Conservation (phyloP, 1,139 yeast species). For the Diutina mesorugosa region DNA sequence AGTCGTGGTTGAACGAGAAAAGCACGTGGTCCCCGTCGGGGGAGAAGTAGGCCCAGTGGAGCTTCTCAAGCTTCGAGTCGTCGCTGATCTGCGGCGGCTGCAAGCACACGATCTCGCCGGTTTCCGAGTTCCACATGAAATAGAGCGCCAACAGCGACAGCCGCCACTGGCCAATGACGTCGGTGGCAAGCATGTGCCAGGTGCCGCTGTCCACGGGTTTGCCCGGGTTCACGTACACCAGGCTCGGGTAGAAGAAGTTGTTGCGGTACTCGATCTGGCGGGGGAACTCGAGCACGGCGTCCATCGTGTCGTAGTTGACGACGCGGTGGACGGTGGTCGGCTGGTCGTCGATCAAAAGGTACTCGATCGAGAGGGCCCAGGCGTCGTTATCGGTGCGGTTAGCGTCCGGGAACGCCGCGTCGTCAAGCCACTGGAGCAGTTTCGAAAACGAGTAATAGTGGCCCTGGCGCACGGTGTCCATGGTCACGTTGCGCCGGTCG, state of each 20-base stretch:
- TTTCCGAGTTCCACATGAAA: conserved; percentile 33
- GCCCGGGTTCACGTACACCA: conserved; percentile 22
- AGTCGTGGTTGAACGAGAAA: conserved; percentile 51
- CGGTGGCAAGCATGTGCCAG: conserved; percentile 23
- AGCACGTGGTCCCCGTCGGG: conserved; percentile 59
- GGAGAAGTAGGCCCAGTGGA: conserved; percentile 59
- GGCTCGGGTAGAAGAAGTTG: conserved; percentile 18
- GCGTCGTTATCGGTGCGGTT: conserved; percentile 7
- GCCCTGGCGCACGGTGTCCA: conserved; percentile 16
- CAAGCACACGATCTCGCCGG: conserved; percentile 29
- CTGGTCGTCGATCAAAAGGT: conserved; percentile 6
- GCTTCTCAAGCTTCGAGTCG: conserved; percentile 11
- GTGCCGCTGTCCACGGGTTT: conserved; percentile 12
- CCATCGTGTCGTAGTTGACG: conserved; percentile 9
- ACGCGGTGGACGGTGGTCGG: conserved; percentile 13
- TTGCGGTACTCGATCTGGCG: conserved; percentile 20
- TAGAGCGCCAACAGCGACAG: conserved; percentile 59
- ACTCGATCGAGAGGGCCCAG: conserved; percentile 17
- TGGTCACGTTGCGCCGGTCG: conserved; percentile 14
- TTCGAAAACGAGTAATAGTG: conserved; percentile 10
- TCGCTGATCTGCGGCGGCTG: conserved; percentile 9
- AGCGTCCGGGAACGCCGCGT: conserved; percentile 12
- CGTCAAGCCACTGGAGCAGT: conserved; percentile 16
- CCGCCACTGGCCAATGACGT: conserved; percentile 34
- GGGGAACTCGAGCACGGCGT: conserved; percentile 10